Evolutionary conservation across 768 basidiomycete genomes (phyloP).

Genomic region (Boletus huronensis): DNA sequence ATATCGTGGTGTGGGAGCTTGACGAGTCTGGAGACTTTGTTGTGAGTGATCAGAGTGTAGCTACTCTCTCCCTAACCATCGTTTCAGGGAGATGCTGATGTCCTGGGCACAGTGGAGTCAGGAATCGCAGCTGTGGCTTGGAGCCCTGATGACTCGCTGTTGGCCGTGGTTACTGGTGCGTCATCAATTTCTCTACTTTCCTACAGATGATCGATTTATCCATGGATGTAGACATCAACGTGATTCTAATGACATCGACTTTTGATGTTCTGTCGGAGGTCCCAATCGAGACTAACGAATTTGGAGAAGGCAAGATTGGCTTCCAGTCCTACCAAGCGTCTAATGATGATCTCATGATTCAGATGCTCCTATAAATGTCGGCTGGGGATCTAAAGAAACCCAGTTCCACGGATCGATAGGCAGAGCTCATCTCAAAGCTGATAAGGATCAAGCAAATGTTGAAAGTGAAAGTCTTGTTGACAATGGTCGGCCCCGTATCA

Average conservation of each 20-base stretch:
- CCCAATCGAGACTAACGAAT: slow-evolving; percentile 66
- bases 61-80: slow-evolving; percentile 2
- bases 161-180: slow-evolving; percentile 77
- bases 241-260: slow-evolving; percentile 83
- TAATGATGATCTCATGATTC: slow-evolving; percentile 13
- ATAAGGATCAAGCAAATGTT: slow-evolving; percentile 39
- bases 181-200: not conserved
- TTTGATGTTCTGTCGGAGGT: slow-evolving; percentile 88
- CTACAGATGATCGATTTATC: not conserved
- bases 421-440: slow-evolving; percentile 59
- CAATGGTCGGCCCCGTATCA: slow-evolving; percentile 66
- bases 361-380: slow-evolving; percentile 93
- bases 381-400: slow-evolving; percentile 96
- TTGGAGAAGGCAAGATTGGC: slow-evolving; percentile 70
- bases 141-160: slow-evolving; percentile 89
- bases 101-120: slow-evolving; percentile 83
- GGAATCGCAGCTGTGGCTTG: slow-evolving; percentile 82
- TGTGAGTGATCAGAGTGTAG: slow-evolving; percentile 34
- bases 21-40: slow-evolving; percentile 42
- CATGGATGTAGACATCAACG: slow-evolving; percentile 60
- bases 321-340: not conserved
- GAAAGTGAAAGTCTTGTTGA: slow-evolving; percentile 67
- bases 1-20: slow-evolving; percentile 68
- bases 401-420: slow-evolving; percentile 97
- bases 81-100: slow-evolving; percentile 44